Conservation (phyloP, 345 rosid genomes). For the Camelina laxa region DNA sequence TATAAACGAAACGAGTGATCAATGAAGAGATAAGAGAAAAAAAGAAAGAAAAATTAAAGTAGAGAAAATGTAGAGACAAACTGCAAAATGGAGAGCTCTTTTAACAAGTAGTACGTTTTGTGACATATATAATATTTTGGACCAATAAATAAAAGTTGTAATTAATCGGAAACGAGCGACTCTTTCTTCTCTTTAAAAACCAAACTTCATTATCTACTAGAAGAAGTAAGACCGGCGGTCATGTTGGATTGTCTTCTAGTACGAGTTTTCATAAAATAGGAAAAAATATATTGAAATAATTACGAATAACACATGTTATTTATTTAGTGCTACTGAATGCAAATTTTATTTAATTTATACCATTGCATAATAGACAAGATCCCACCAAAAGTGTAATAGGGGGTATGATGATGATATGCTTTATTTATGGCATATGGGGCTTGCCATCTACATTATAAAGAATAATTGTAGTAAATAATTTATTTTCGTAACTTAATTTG, state of each 20-base stretch:
- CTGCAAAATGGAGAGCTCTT: slow-evolving; percentile 42
- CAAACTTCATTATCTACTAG: slow-evolving; percentile 31
- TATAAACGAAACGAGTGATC: slow-evolving; percentile 43
- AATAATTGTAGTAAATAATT: not conserved
- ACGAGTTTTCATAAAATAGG: not conserved
- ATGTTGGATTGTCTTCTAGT: slow-evolving; percentile 11
- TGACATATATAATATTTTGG: slow-evolving; percentile 34
- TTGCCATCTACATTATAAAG: not conserved
- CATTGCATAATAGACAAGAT: slow-evolving; percentile 35
- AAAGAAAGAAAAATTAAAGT: slow-evolving; percentile 14
- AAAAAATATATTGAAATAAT: not conserved
- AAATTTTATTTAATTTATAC: not conserved
- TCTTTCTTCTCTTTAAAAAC: slow-evolving; percentile 18
- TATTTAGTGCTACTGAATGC: not conserved
- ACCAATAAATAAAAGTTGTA: slow-evolving; percentile 28
- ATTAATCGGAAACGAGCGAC: slow-evolving; percentile 1
- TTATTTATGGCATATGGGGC: slow-evolving; percentile 35
- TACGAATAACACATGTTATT: not conserved
- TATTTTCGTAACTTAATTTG: not conserved
- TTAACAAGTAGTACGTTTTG: slow-evolving; percentile 40
- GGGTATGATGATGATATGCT: slow-evolving; percentile 31
- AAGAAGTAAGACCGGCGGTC: slow-evolving; percentile 9
- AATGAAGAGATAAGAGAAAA: slow-evolving; percentile 43
- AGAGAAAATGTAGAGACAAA: slow-evolving; percentile 36
- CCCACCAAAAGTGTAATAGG: slow-evolving; percentile 35